Evolutionary conservation across 202 grass and related monocot genomes (phyloP).

Genomic region (Setaria italica): DNA sequence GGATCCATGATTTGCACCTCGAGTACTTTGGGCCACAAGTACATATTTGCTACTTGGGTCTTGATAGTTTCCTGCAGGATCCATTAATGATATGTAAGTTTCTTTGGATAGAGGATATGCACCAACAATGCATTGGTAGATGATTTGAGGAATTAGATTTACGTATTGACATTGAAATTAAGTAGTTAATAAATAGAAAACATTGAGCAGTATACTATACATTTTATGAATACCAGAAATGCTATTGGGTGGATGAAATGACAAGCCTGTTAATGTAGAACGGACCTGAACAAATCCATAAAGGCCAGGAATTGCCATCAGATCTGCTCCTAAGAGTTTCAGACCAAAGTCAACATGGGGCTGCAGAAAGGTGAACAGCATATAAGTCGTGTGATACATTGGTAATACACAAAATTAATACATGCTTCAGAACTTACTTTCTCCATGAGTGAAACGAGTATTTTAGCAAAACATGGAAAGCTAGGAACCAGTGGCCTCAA

Average conservation of each 20-base stretch:
- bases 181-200: neutral
- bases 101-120: neutral
- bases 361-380: slow-evolving; percentile 48
- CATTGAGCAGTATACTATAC: no score
- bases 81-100: neutral
- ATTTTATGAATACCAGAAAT: no score
- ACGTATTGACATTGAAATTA: neutral
- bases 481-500: slow-evolving; percentile 80
- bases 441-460: slow-evolving; percentile 80
- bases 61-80: slow-evolving; percentile 78
- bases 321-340: slow-evolving; percentile 74
- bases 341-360: slow-evolving; percentile 91
- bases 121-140: neutral
- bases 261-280: neutral
- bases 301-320: slow-evolving; percentile 79
- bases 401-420: neutral
- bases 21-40: slow-evolving; percentile 82
- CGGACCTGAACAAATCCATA: slow-evolving; percentile 80
- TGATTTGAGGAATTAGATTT: neutral
- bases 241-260: neutral
- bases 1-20: slow-evolving; percentile 82
- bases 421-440: slow-evolving; percentile 54
- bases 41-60: slow-evolving; percentile 81
- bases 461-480: slow-evolving; percentile 88
- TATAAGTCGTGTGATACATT: slow-evolving; percentile 1